Percentiles rank a stretch among this genome's conserved stretches.
Conservation (phyloP, 495 filamentous ascomycete species). For the Penicillium waksmanii region DNA sequence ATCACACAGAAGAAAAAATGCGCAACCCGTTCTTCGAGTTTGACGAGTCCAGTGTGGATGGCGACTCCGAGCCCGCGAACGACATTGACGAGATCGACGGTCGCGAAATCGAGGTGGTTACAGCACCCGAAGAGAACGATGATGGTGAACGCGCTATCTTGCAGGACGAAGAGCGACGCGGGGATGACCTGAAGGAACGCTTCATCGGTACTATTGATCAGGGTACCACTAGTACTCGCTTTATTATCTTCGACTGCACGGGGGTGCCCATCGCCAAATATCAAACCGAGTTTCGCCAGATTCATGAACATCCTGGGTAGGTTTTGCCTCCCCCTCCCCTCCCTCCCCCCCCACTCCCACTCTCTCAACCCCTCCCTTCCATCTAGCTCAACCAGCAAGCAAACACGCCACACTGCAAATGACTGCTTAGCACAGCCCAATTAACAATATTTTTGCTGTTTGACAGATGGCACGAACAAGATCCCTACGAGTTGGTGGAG, state of each 20-base stretch:
- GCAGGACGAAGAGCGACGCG: constrained; percentile 40
- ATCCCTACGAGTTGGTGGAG: constrained; percentile 75
- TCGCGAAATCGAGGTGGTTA: constrained; percentile 28
- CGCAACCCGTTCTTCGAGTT: constrained; percentile 50
- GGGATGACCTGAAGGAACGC: constrained; percentile 43
- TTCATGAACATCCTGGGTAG: constrained; percentile 88
- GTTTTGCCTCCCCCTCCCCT: constrained; percentile 31
- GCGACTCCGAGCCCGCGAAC: constrained; percentile 35
- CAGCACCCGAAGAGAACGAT: constrained; percentile 31
- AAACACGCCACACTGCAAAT: neutral
- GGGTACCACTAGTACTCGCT: constrained; percentile 90
- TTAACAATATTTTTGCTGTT: constrained; percentile 11
- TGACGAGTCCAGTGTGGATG: constrained; percentile 40
- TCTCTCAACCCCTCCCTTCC: neutral
- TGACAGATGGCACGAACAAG: constrained; percentile 90
- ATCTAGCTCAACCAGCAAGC: neutral
- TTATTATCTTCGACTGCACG: constrained; percentile 84
- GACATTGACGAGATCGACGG: constrained; percentile 26
- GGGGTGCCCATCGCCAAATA: constrained; percentile 84
- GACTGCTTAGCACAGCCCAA: constrained; percentile 2
- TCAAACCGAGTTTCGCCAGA: constrained; percentile 89
- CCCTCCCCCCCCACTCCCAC: constrained; percentile 11
- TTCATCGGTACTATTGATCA: constrained; percentile 84
- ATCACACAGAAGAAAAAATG: constrained; percentile 26
- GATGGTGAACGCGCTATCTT: constrained; percentile 49